Evolutionary conservation across 495 filamentous ascomycete genomes (phyloP).

Genomic region (Daldinia vernicosa): DNA sequence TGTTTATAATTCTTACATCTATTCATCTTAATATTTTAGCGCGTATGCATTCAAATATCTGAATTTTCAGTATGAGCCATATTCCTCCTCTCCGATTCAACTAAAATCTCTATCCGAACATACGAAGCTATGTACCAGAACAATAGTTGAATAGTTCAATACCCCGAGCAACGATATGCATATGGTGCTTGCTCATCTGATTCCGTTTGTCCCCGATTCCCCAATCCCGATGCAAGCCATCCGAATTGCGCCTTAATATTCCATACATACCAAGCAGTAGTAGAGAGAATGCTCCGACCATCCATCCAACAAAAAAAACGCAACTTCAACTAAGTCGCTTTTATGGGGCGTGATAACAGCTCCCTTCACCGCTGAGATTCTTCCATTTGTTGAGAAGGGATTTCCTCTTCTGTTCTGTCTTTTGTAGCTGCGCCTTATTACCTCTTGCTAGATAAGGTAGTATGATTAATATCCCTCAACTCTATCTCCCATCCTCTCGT

Average conservation of each 20-base stretch:
- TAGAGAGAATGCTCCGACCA: constrained; percentile 3
- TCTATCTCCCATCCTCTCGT: not conserved
- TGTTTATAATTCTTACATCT: not conserved
- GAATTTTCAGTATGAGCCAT: not conserved
- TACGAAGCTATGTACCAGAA: not conserved
- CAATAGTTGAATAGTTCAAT: not conserved
- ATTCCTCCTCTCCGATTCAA: not conserved
- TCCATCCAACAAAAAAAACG: not conserved
- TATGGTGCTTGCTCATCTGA: not conserved
- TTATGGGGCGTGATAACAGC: not conserved
- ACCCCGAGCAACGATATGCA: not conserved
- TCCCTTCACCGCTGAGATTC: not conserved
- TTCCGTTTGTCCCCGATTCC: not conserved
- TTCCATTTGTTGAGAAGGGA: not conserved
- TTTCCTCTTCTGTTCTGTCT: not conserved
- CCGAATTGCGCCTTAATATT: not conserved
- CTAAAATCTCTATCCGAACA: not conserved
- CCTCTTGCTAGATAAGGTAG: not conserved
- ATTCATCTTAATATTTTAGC: too few species aligned
- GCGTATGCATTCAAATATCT: not conserved
- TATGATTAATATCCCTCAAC: not conserved
- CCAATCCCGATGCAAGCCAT: constrained; percentile 1
- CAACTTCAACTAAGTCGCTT: constrained; percentile 2
- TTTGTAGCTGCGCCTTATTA: not conserved
- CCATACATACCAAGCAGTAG: not conserved